Evolutionary conservation across 2,329 filamentous ascomycete species (phyloP).

Genomic region (Aspergillus pseudotamarii): DNA sequence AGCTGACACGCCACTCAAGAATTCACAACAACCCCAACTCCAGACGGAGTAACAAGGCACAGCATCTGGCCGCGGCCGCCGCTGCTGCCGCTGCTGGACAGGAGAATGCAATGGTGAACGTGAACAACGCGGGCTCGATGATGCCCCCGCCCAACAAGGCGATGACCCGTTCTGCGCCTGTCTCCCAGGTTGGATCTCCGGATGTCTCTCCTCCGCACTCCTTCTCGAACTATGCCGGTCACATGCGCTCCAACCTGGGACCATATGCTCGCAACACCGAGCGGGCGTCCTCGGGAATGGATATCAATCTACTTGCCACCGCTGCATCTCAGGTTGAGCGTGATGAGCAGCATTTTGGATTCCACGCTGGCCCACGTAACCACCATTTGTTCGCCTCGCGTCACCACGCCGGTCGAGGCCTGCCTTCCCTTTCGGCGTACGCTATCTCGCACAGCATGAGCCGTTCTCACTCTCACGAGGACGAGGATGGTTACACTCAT

Average conservation of each 20-base stretch:
- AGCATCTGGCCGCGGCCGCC: conserved; percentile 61
- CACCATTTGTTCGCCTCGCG: conserved; percentile 53
- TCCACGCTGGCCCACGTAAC: conserved; percentile 48
- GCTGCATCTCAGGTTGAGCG: conserved; percentile 69
- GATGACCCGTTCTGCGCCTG: conserved; percentile 84
- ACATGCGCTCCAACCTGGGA: conserved; percentile 60
- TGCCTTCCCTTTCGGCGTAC: conserved; percentile 78
- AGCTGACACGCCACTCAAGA: conserved; percentile 92
- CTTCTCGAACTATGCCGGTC: conserved; percentile 65
- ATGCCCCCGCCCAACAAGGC: conserved; percentile 79
- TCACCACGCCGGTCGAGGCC: conserved; percentile 55
- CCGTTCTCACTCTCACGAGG: conserved; percentile 79
- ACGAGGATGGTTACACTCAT: conserved; percentile 71
- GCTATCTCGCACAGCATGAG: conserved; percentile 82
- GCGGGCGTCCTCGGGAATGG: conserved; percentile 54
- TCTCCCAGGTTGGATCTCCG: conserved; percentile 84
- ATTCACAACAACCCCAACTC: conserved; percentile 99
- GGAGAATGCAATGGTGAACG: conserved; percentile 48
- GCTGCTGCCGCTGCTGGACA: conserved; percentile 57
- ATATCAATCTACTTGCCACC: conserved; percentile 71
- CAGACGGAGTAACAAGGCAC: conserved; percentile 83
- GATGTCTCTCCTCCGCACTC: conserved; percentile 95
- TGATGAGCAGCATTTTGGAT: conserved; percentile 55
- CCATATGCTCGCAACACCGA: conserved; percentile 56
- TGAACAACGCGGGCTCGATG: conserved; percentile 59